phyloP scores from a whole-genome alignment of 2,329 filamentous ascomycete species.

The Colletotrichum siamense region DNA sequence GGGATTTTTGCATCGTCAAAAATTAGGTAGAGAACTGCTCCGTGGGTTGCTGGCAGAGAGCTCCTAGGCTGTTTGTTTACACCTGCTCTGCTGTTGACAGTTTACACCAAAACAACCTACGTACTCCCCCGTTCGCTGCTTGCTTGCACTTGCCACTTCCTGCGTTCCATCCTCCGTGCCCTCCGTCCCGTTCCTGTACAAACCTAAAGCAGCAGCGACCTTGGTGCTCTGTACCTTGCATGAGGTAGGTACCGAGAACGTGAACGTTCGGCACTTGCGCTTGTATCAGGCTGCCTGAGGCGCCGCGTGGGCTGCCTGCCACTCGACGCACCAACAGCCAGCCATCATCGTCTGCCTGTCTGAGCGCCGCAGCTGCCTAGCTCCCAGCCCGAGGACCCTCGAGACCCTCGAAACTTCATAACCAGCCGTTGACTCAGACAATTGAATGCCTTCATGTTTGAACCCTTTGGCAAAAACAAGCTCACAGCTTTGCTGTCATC shows the following conservation, averaged over 20 bases:
- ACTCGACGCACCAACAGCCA: neutral
- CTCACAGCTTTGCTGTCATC: neutral
- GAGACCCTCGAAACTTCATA: neutral
- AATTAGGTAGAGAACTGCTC: neutral
- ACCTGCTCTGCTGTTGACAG: neutral
- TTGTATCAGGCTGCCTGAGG: constrained; percentile 4
- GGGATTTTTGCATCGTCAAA: neutral
- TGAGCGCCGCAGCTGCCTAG: constrained; percentile 17
- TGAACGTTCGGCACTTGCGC: neutral
- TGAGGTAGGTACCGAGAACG: neutral
- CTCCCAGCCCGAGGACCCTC: neutral
- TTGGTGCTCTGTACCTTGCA: neutral
- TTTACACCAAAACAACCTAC: neutral
- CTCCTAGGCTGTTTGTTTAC: neutral
- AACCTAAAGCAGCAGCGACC: neutral
- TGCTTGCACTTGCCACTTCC: neutral
- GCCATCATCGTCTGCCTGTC: constrained; percentile 1
- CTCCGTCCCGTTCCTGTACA: neutral
- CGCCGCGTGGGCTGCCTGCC: neutral
- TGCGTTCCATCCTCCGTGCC: neutral
- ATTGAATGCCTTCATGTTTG: neutral
- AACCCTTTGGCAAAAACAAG: neutral
- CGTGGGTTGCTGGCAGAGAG: neutral
- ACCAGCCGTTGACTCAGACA: neutral
- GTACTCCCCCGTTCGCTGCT: neutral